These are phyloP conservation scores for Lactarius sp. DNA, from an alignment of 768 basidiomycete genomes.

Conservation along the genomic window DNA sequence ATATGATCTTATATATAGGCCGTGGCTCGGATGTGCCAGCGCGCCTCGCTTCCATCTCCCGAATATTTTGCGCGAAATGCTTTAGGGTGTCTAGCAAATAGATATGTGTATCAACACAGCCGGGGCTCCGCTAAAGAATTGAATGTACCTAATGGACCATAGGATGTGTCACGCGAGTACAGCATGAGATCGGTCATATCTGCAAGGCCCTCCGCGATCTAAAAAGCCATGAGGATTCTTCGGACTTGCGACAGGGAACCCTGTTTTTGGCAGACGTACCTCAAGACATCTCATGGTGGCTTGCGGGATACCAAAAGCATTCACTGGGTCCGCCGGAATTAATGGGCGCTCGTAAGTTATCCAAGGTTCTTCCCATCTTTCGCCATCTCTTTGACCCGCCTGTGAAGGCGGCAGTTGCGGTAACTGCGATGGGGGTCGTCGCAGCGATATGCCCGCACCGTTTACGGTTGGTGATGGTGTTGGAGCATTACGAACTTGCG, in stretches of 20 bases:
- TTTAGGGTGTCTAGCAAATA: slow-evolving; percentile 39
- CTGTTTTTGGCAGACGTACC: slow-evolving; percentile 24
- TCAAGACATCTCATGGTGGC: too few relatives aligned
- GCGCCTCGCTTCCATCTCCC: slow-evolving; percentile 21
- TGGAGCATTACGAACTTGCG: slow-evolving; percentile 28
- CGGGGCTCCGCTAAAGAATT: too few relatives aligned
- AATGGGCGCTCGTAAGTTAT: slow-evolving; percentile 49
- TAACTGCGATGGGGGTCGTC: too few relatives aligned
- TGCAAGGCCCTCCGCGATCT: too few relatives aligned
- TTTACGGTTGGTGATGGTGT: too few relatives aligned
- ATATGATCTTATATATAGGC: too few relatives aligned
- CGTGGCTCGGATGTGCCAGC: too few relatives aligned
- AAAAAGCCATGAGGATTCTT: too few relatives aligned
- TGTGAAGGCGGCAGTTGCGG: too few relatives aligned
- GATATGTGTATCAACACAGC: not conserved
- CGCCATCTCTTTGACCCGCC: too few relatives aligned
- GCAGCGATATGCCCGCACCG: too few relatives aligned
- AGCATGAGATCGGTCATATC: slow-evolving; percentile 9
- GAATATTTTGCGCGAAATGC: slow-evolving; percentile 38
- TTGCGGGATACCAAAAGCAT: slow-evolving; percentile 49
- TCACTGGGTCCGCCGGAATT: slow-evolving; percentile 41
- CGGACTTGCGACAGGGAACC: slow-evolving; percentile 40
- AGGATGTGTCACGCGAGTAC: slow-evolving; percentile 56
- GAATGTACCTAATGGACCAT: slow-evolving; percentile 44
- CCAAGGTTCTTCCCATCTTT: too few relatives aligned